Base-by-base conservation (phyloP, 1,284 basidiomycete species). In the Boletus smithii region DNA sequence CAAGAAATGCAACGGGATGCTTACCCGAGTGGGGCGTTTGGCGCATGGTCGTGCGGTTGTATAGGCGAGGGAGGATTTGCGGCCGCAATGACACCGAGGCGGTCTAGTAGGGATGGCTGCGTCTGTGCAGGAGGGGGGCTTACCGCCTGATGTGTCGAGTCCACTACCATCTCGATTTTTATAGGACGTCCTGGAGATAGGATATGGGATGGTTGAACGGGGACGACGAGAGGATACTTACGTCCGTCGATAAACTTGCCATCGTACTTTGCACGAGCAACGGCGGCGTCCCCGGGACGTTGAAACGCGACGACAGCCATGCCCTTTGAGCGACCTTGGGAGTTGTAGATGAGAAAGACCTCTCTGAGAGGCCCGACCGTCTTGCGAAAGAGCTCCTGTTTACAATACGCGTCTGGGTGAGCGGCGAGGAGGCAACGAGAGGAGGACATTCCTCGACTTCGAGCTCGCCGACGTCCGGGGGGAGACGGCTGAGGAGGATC, bases 241-340 rank as follows among this genome's bases (percentile, higher is more conserved):
- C 85, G 77, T 48, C 81, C 82, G 60, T 88, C 85, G 14, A 88
- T 77, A 46, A 86, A 76, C 67, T 86, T 86, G 39, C 83, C 82
- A 55, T 88, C 72, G 59, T 85, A 88, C 65, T 83, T 86, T 26
- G 67, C 58, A 24, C 77, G 73, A 10, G 85, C 86, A 37, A 77
- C 53, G 2, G 61, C 66, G 6, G 86, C 86, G 63, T 87, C 83
- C 1, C 70, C 77, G 5, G 74, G 54, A 29, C 80, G 73, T 53
- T 79, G 73, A 58, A 88, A 88, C 1, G 70, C 58, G 3, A 88
- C 80, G 16, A 88, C 65, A 3, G 85, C 85, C 83, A 88, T 87
- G 13, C 85, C 85, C 57, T 84, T 85, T 40, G 85, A 84, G 46
- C 71, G 73, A 0, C 79, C 85, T 56, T 85, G 80, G 3, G 75